phyloP scores from a whole-genome alignment of 805 yeast species.

The Allodekkera sacchari region DNA sequence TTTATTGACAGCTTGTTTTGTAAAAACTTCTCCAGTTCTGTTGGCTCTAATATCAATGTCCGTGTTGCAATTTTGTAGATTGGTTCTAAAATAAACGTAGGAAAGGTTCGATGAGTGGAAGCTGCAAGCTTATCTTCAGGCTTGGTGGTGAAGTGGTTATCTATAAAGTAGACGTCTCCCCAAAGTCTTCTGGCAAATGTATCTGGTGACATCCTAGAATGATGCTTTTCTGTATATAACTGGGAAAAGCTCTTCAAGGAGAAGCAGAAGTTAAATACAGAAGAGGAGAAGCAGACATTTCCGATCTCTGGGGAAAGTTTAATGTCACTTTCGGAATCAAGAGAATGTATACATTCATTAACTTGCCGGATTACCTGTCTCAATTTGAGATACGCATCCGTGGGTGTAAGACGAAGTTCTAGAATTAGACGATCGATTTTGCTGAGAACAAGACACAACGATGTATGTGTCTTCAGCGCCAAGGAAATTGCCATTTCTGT shows the following conservation, averaged over 20 bases:
- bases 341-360: constrained; percentile 41
- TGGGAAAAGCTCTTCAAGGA: constrained; percentile 56
- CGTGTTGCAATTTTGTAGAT: constrained; percentile 65
- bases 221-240: constrained; percentile 33
- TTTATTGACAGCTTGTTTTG: constrained; percentile 38
- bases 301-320: constrained; percentile 51
- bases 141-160: constrained; percentile 36
- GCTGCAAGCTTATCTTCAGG: constrained; percentile 17
- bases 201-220: constrained; percentile 18
- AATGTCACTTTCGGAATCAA: constrained; percentile 7
- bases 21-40: constrained; percentile 35
- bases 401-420: constrained; percentile 69
- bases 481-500: constrained; percentile 45
- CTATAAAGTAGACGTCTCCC: constrained; percentile 62
- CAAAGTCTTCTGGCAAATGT: constrained; percentile 53
- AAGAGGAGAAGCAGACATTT: constrained; percentile 71
- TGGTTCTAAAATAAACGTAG: constrained; percentile 65
- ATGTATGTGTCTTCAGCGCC: constrained; percentile 40
- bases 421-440: constrained; percentile 81
- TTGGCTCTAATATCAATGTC: constrained; percentile 44
- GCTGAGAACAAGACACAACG: constrained; percentile 57
- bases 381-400: constrained; percentile 65
- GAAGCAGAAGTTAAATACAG: constrained; percentile 55
- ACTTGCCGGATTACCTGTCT: constrained; percentile 51
- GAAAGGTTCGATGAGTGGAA: constrained; percentile 38